A percentile compares a stretch with the other conserved stretches of the same genome.
Conservation (phyloP, 257 asterid species). For the Galeopsis tetrahit region DNA sequence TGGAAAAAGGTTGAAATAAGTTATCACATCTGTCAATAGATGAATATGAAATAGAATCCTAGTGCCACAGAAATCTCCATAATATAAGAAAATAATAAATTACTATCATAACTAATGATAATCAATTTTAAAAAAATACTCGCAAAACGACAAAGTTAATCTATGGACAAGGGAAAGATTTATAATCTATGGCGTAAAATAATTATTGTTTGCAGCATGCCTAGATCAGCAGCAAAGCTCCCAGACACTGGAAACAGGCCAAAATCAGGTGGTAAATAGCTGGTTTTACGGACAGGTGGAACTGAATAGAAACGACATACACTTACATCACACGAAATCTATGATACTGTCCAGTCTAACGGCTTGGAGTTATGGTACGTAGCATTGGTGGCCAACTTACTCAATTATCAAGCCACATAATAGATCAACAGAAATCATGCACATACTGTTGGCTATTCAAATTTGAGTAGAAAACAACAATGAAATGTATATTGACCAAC, state of each 20-base stretch:
- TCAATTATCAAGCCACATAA: neutral
- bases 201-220: neutral
- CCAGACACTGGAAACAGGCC: slow-evolving; percentile 5
- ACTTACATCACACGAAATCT: neutral
- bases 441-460: neutral
- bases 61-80: slow-evolving; percentile 22
- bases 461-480: slow-evolving; percentile 15
- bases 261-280: slow-evolving; percentile 17
- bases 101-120: slow-evolving; percentile 19
- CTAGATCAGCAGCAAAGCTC: slow-evolving; percentile 1
- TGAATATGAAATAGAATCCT: slow-evolving; percentile 7
- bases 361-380: neutral
- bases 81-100: slow-evolving; percentile 13
- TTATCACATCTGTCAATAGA: slow-evolving; percentile 1
- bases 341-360: neutral
- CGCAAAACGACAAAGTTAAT: neutral
- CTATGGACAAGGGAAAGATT: neutral
- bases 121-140: neutral
- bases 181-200: neutral
- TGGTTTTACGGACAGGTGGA: slow-evolving; percentile 7
- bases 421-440: neutral
- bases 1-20: slow-evolving; percentile 44
- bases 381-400: slow-evolving; percentile 9
- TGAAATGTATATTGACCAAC: neutral
- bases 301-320: slow-evolving; percentile 7